Evolutionary conservation across 2,329 filamentous ascomycete species (phyloP).

Genomic region (Davidsoniella virescens): DNA sequence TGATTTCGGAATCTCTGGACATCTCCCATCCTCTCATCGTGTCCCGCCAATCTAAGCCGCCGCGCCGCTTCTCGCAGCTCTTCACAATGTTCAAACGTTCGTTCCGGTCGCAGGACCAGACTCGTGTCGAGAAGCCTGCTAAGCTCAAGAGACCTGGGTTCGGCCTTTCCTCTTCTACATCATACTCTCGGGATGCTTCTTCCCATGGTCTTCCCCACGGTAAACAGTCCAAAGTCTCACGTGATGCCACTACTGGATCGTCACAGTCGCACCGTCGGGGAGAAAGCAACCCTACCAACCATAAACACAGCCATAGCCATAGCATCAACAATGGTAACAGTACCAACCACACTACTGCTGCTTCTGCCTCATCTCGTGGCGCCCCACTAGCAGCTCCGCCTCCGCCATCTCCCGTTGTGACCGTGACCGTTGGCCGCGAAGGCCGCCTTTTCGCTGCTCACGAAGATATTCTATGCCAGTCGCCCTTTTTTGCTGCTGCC

Average conservation of each 20-base stretch:
- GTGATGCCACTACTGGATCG: too few relatives aligned
- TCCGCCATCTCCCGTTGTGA: constrained; percentile 59
- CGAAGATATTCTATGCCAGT: constrained; percentile 76
- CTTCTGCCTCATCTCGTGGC: neutral
- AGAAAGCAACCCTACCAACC: constrained; percentile 42
- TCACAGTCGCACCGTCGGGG: too few relatives aligned
- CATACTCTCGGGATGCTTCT: neutral
- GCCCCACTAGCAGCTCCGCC: constrained; percentile 7
- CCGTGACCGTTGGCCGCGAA: constrained; percentile 67
- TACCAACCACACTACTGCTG: constrained; percentile 16
- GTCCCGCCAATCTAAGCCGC: neutral
- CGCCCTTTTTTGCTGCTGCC: constrained; percentile 64
- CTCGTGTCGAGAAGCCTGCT: constrained; percentile 70
- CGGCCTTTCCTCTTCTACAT: neutral
- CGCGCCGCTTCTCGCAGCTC: constrained; percentile 1
- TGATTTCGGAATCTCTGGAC: neutral
- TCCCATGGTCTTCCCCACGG: constrained; percentile 19
- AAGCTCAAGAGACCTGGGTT: constrained; percentile 48
- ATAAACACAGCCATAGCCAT: constrained; percentile 42
- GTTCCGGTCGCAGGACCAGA: constrained; percentile 50
- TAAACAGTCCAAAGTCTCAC: neutral
- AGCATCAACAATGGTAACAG: neutral
- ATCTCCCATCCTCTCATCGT: neutral
- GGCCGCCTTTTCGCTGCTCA: constrained; percentile 87
- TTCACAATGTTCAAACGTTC: constrained; percentile 76